Percentiles rank a stretch among this genome's conserved stretches.
phyloP scores from a whole-genome alignment of 805 yeast genomes.

The Nakazawaea laoshanensis region DNA sequence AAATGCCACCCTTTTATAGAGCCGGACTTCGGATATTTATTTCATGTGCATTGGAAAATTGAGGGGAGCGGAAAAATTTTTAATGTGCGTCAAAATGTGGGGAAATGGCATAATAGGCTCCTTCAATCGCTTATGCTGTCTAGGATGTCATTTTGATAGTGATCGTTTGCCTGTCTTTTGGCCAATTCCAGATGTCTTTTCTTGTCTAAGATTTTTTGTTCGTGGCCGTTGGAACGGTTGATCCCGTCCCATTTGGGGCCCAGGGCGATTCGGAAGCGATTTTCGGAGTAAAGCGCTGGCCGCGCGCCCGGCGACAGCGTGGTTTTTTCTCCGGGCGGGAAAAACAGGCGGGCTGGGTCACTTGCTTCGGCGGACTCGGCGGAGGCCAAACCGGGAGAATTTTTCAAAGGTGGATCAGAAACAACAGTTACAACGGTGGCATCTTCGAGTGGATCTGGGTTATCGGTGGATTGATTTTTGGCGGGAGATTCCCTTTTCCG shows the following conservation, averaged over 20 bases:
- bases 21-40: too few relatives aligned
- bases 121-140: slow-evolving; percentile 4
- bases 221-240: slow-evolving; percentile 85
- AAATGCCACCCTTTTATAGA: too few relatives aligned
- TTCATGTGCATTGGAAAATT: background rate
- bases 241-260: slow-evolving; percentile 91
- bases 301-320: too few relatives aligned
- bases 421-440: slow-evolving; percentile 11
- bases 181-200: background rate
- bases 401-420: too few relatives aligned
- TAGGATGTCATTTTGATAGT: slow-evolving; percentile 5
- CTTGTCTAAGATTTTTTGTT: slow-evolving; percentile 25
- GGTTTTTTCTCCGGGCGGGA: background rate
- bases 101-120: background rate
- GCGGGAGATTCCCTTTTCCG: slow-evolving; percentile 19
- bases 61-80: background rate
- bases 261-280: slow-evolving; percentile 69
- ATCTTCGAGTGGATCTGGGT: slow-evolving; percentile 51
- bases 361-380: background rate
- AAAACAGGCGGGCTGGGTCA: background rate
- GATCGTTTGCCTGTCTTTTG: slow-evolving; percentile 1
- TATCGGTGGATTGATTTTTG: slow-evolving; percentile 48
- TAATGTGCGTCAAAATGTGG: background rate
- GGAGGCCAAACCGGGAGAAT: too few relatives aligned
- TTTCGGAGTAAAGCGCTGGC: slow-evolving; percentile 38